phyloP scores from a whole-genome alignment of 2,329 filamentous ascomycete species.

The Colletotrichum tofieldiae region DNA sequence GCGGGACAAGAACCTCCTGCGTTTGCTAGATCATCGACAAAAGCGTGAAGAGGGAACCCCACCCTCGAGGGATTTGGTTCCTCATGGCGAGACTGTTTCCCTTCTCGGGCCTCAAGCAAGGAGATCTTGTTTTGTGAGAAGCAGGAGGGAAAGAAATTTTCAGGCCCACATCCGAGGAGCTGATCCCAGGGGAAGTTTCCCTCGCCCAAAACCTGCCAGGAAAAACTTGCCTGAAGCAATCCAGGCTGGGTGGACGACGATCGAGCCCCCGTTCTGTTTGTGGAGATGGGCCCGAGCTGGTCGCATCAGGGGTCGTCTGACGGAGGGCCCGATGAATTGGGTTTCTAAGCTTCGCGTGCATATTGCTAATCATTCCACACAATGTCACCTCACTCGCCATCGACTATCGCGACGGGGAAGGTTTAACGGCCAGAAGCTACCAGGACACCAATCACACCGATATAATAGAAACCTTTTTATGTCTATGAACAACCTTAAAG shows the following conservation, averaged over 20 bases:
- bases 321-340: background rate
- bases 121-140: background rate
- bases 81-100: background rate
- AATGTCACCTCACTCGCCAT: background rate
- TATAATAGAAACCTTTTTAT: background rate
- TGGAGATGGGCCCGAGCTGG: background rate
- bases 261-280: background rate
- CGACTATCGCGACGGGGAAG: background rate
- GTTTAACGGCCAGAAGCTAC: background rate
- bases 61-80: background rate
- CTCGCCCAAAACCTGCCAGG: background rate
- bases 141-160: background rate
- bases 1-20: background rate
- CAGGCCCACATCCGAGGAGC: background rate
- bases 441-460: background rate
- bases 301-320: background rate
- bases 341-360: slow-evolving; percentile 6
- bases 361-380: background rate
- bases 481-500: background rate
- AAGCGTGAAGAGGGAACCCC: background rate
- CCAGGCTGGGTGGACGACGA: background rate
- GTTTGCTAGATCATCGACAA: background rate
- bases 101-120: background rate
- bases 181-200: background rate
- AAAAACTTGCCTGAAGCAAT: background rate